Conservation (phyloP, 495 filamentous ascomycete genomes). For the Entonaema liquescens region DNA sequence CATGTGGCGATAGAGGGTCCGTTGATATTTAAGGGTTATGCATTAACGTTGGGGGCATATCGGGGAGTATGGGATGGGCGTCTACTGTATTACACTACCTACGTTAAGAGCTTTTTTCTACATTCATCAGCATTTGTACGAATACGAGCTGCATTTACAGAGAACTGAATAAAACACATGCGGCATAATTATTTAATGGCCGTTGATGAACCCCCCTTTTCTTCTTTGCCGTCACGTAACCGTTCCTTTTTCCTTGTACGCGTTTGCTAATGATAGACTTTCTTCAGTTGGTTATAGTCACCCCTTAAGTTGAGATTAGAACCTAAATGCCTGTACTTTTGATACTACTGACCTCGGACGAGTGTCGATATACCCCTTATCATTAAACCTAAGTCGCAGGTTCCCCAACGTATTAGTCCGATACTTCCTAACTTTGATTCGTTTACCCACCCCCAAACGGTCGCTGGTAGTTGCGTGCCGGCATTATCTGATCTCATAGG, state of each 20-base stretch:
- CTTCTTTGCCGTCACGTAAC: conserved; percentile 2
- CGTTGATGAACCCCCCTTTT: not conserved
- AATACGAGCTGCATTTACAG: conserved; percentile 37
- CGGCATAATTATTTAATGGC: conserved; percentile 6
- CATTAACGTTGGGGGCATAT: conserved; percentile 6
- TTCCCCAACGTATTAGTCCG: conserved; percentile 26
- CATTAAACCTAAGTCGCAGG: conserved; percentile 32
- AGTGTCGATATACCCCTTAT: conserved; percentile 8
- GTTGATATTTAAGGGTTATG: conserved; percentile 15
- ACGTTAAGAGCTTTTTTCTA: conserved; percentile 9
- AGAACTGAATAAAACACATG: conserved; percentile 13
- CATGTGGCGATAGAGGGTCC: conserved; percentile 32
- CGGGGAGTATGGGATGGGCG: not conserved
- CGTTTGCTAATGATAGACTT: conserved; percentile 8
- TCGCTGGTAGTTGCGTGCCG: not conserved
- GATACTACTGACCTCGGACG: conserved; percentile 15
- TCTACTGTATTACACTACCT: not conserved
- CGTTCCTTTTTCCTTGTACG: not conserved
- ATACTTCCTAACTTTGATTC: conserved; percentile 25
- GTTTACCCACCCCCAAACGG: not conserved
- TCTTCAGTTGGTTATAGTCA: not conserved
- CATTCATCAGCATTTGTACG: conserved; percentile 30
- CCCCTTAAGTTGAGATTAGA: conserved; percentile 21
- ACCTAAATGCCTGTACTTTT: conserved; percentile 26
- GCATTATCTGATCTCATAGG: conserved; percentile 15